A percentile compares a stretch with the other conserved stretches of the same genome.
These are phyloP conservation scores for Diaporthe citriasiana DNA, from an alignment of 2,329 filamentous ascomycete species.

Conservation along the genomic window DNA sequence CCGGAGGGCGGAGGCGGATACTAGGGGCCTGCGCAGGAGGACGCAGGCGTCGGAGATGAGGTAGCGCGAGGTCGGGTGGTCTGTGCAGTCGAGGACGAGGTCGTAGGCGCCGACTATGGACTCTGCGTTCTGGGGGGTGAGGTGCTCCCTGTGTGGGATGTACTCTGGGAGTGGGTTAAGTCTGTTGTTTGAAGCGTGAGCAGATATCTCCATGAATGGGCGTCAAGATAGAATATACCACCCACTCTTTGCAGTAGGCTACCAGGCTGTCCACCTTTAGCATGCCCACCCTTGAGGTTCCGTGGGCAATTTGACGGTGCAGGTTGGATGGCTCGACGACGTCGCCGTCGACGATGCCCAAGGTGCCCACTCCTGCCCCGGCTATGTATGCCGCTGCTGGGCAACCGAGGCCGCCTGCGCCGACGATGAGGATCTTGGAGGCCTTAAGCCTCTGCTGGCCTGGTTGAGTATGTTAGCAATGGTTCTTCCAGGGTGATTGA, in stretches of 20 bases:
- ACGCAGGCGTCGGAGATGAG: constrained; percentile 93
- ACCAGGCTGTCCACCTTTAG: constrained; percentile 86
- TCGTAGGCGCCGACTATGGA: constrained; percentile 80
- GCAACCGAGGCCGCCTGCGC: constrained; percentile 90
- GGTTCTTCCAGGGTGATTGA: background rate
- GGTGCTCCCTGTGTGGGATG: constrained; percentile 71
- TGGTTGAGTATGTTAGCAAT: constrained; percentile 49
- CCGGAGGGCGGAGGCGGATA: constrained; percentile 90
- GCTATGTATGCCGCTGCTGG: constrained; percentile 94
- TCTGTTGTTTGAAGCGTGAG: constrained; percentile 57
- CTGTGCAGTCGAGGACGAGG: constrained; percentile 92
- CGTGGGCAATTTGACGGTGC: constrained; percentile 91
- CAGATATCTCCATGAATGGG: background rate
- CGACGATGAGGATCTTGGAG: constrained; percentile 83
- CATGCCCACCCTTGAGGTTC: constrained; percentile 77
- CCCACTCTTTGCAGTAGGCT: constrained; percentile 68
- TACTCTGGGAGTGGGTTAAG: constrained; percentile 82
- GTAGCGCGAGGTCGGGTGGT: constrained; percentile 92
- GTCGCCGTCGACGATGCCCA: constrained; percentile 92
- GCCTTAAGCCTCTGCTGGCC: constrained; percentile 82
- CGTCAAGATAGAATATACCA: background rate
- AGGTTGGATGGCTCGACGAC: constrained; percentile 90
- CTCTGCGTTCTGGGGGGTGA: constrained; percentile 78
- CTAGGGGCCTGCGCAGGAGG: constrained; percentile 80
- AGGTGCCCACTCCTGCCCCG: constrained; percentile 85